phyloP scores from a whole-genome alignment of 257 asterid genomes.

The Cynanchum wilfordii region DNA sequence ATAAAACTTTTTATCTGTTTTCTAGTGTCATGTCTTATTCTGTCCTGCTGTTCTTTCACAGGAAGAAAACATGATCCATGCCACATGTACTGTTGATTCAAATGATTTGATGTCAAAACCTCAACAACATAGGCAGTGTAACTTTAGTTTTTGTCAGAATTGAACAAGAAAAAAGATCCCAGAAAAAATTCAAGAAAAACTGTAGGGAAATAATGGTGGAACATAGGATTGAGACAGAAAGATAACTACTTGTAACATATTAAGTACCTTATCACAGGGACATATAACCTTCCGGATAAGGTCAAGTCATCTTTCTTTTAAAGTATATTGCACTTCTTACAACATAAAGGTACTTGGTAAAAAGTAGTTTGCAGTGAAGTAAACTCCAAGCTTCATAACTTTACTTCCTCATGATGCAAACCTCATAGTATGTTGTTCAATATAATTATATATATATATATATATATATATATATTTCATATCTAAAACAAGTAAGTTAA shows the following conservation, averaged over 20 bases:
- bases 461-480: constrained; percentile 17
- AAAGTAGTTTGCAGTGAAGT: constrained; percentile 39
- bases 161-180: neutral
- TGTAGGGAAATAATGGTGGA: neutral
- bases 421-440: constrained; percentile 8
- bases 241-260: neutral
- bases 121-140: neutral
- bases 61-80: neutral
- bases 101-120: neutral
- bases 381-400: constrained; percentile 52
- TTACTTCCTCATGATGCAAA: constrained; percentile 37
- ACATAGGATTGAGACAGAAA: neutral
- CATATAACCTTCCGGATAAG: constrained; percentile 37
- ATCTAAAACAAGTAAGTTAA: neutral
- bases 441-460: no score
- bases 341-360: constrained; percentile 35
- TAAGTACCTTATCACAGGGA: constrained; percentile 18
- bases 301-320: constrained; percentile 29
- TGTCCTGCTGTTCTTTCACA: neutral
- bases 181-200: neutral
- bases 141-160: neutral
- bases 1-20: neutral
- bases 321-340: constrained; percentile 31
- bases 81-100: neutral
- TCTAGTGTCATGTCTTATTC: neutral